Base-by-base conservation (phyloP, 495 filamentous ascomycete genomes). In the Penicillium cosmopolitanum region DNA sequence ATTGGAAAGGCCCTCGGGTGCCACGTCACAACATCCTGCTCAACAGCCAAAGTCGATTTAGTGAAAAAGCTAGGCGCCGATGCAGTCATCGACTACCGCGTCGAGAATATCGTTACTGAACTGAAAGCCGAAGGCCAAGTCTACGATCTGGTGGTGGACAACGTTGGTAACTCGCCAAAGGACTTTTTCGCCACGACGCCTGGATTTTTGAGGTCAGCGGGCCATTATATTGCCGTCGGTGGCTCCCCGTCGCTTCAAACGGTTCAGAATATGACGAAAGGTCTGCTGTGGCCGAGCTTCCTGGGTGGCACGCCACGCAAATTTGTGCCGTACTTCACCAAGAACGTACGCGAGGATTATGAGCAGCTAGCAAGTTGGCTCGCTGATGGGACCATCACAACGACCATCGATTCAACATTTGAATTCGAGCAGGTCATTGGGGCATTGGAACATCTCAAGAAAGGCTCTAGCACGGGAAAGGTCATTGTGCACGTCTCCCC, bases 31-130 rank as follows among this genome's bases (percentile, higher is more conserved):
- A 72, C 76, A 5, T 79, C 80, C 3, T 90, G 87, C 58, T 44
- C 85, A 10, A 75, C 71, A 2, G 67, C 65, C 9, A 90, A 90
- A 66, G 73, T 77, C 0, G 77, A 82, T 28, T 70, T 89, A 0
- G 83, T 81, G 59, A 75, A 74, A 42, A 69, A 66, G 12, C 73
- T 91, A 2, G 88, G 88, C 1, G 88, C 87, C 3, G 86, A 90
- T 60, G 81, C 84, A 51, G 75, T 90, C 8, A 77, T 91, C 47
- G 87, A 91, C 63, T 91, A 91, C 63, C 84, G 78, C 10, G 61
- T 68, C 19, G 50, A 48, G 0, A 62, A 72, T 66, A 73, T 89
- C 0, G 58, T 79, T 51, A 65, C 78, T 7, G 68, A 62, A 5
- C 65, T 90, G 6, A 78, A 77, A 64, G 62, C 61, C 5, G 72